Conservation (phyloP, 208 protist species). For the Trypanosoma cruzi region DNA sequence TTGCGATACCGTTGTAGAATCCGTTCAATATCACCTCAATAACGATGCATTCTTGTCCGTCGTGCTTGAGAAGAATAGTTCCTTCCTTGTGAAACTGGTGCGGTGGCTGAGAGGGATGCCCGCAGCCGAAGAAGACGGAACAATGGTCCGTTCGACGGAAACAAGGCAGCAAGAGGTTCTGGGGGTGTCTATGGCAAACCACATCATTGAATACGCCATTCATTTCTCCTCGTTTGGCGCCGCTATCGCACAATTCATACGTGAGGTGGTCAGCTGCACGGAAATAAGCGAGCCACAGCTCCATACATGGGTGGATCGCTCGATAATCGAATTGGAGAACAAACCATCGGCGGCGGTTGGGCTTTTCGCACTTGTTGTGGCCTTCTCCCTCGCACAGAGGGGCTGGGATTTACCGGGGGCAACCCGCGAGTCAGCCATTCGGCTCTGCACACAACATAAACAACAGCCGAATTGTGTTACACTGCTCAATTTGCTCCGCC, state of each 20-base stretch:
- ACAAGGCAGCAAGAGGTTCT: background rate
- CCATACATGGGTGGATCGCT: slow-evolving; percentile 43
- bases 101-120: slow-evolving; percentile 14
- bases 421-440: slow-evolving; percentile 7
- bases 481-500: slow-evolving; percentile 18
- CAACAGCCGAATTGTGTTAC: slow-evolving; percentile 25
- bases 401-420: slow-evolving; percentile 24
- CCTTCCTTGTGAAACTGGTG: slow-evolving; percentile 18
- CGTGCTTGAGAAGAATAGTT: slow-evolving; percentile 24
- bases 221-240: slow-evolving; percentile 39
- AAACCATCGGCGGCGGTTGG: slow-evolving; percentile 28
- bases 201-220: slow-evolving; percentile 42
- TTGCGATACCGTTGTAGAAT: slow-evolving; percentile 2
- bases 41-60: slow-evolving; percentile 13
- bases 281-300: slow-evolving; percentile 35
- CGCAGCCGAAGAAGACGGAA: background rate
- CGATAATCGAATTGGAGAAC: slow-evolving; percentile 17
- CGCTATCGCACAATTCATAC: slow-evolving; percentile 54
- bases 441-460: slow-evolving; percentile 21
- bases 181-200: slow-evolving; percentile 6
- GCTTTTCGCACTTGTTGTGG: slow-evolving; percentile 41
- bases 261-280: slow-evolving; percentile 42
- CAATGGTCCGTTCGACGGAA: background rate
- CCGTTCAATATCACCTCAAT: slow-evolving; percentile 1
- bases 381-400: slow-evolving; percentile 39